These are phyloP conservation scores for Elsinoe australis DNA, from an alignment of 2,329 filamentous ascomycete genomes.

Conservation along the genomic window DNA sequence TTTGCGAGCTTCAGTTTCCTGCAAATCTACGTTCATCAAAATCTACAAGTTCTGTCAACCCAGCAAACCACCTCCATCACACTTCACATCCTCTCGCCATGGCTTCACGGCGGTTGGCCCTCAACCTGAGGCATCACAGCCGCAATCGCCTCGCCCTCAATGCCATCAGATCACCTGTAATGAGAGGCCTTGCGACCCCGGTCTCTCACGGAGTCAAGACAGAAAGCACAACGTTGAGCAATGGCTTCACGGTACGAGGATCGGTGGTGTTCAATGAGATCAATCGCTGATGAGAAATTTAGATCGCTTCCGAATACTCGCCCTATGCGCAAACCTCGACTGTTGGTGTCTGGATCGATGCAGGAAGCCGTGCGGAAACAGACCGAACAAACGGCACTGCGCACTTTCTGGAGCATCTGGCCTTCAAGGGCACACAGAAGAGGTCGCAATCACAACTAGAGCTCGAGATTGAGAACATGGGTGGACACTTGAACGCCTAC, in stretches of 20 bases:
- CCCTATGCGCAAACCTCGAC: constrained; percentile 98
- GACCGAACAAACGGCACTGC: constrained; percentile 98
- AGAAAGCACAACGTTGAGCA: constrained; percentile 91
- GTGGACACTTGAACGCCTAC: constrained; percentile 97
- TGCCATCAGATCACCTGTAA: constrained; percentile 61
- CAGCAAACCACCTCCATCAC: constrained; percentile 21
- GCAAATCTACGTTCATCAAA: constrained; percentile 12
- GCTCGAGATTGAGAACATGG: constrained; percentile 99
- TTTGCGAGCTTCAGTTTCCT: constrained; percentile 3
- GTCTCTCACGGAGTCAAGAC: constrained; percentile 69
- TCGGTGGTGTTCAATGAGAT: not conserved
- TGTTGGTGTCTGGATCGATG: constrained; percentile 98
- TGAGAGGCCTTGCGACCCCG: constrained; percentile 84
- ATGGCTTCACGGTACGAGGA: constrained; percentile 79
- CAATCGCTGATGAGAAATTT: constrained; percentile 23
- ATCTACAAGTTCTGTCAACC: constrained; percentile 11
- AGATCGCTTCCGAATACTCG: constrained; percentile 98
- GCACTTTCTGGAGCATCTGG: constrained; percentile 98
- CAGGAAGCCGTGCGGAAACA: constrained; percentile 95
- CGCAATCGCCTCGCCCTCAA: constrained; percentile 80
- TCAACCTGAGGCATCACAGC: constrained; percentile 85
- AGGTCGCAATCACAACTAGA: constrained; percentile 95
- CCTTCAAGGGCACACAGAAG: constrained; percentile 97
- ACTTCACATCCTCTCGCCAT: constrained; percentile 49
- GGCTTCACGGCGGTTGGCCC: constrained; percentile 95